Conservation (phyloP, 139 green algal genomes). For the Chlorella sp. region DNA sequence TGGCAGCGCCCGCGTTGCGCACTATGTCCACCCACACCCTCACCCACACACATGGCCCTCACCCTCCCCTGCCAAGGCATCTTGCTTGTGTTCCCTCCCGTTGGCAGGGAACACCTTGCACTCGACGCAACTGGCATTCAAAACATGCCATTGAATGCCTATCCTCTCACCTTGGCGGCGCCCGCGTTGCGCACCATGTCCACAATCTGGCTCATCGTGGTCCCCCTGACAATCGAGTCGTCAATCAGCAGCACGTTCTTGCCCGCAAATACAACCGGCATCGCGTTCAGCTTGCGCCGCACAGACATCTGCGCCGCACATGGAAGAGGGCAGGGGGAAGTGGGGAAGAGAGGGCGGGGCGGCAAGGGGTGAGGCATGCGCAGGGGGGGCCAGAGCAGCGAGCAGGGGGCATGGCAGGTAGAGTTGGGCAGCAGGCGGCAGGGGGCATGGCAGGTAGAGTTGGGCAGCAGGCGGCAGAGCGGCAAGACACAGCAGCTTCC, state of each 20-base stretch:
- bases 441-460: too few species aligned
- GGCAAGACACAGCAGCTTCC: background rate
- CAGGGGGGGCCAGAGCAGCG: background rate
- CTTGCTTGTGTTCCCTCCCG: too few species aligned
- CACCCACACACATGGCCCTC: too few species aligned
- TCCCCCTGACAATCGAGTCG: constrained; percentile 98
- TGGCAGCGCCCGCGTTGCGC: constrained; percentile 78
- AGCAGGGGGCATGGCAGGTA: background rate
- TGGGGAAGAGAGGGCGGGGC: background rate
- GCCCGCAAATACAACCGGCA: constrained; percentile 91
- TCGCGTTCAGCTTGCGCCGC: constrained; percentile 97
- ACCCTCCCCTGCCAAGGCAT: too few species aligned
- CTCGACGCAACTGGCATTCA: too few species aligned
- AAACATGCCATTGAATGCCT: too few species aligned
- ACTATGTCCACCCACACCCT: constrained; percentile 86
- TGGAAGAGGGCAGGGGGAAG: background rate
- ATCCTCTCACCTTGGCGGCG: constrained; percentile 78
- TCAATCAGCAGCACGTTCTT: constrained; percentile 98
- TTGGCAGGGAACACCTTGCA: too few species aligned
- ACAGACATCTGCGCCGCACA: constrained; percentile 71
- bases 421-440: too few species aligned
- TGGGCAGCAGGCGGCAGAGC: background rate
- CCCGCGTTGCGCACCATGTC: constrained; percentile 93
- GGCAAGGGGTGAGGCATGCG: background rate
- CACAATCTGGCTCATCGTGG: constrained; percentile 97